A percentile compares a stretch with the other conserved stretches of the same genome.
Conservation (phyloP, 441 rosid species). For the Arabidopsis hybrid region DNA sequence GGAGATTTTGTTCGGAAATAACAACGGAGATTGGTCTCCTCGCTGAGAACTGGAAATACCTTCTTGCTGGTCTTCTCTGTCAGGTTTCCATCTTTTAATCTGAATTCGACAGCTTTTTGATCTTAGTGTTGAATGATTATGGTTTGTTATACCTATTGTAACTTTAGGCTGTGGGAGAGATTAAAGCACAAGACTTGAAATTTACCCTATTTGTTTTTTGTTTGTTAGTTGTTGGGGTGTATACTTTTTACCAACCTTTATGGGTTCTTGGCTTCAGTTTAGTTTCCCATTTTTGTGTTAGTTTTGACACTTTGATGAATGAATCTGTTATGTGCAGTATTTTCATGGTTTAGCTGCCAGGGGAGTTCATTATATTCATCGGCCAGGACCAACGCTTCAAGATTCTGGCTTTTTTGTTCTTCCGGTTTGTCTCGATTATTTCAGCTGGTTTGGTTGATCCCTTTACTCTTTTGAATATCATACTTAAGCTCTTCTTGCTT, state of each 20-base stretch:
- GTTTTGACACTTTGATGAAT: neutral
- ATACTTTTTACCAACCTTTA: too few relatives aligned
- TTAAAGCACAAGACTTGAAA: slow-evolving; percentile 27
- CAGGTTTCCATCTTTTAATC: slow-evolving; percentile 58
- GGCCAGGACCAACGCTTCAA: slow-evolving; percentile 84
- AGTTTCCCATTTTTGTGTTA: slow-evolving; percentile 2
- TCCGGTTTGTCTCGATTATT: slow-evolving; percentile 61
- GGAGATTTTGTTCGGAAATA: slow-evolving; percentile 83
- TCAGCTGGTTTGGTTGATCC: slow-evolving; percentile 16
- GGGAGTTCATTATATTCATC: slow-evolving; percentile 89
- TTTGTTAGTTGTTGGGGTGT: too few relatives aligned
- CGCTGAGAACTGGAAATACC: slow-evolving; percentile 86
- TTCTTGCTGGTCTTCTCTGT: slow-evolving; percentile 86
- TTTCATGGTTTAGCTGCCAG: slow-evolving; percentile 91
- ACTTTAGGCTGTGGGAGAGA: slow-evolving; percentile 42
- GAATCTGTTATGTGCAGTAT: slow-evolving; percentile 57
- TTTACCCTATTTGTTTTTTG: too few relatives aligned
- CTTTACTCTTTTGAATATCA: slow-evolving; percentile 1
- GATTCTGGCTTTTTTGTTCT: slow-evolving; percentile 79
- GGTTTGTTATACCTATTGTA: slow-evolving; percentile 42
- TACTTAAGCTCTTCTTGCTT: neutral
- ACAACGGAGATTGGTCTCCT: slow-evolving; percentile 85
- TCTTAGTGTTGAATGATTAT: slow-evolving; percentile 1
- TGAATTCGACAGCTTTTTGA: neutral
- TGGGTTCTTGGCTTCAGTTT: too few relatives aligned